Evolutionary conservation across 495 filamentous ascomycete genomes (phyloP).

Genomic region (Daldinia vernicosa): DNA sequence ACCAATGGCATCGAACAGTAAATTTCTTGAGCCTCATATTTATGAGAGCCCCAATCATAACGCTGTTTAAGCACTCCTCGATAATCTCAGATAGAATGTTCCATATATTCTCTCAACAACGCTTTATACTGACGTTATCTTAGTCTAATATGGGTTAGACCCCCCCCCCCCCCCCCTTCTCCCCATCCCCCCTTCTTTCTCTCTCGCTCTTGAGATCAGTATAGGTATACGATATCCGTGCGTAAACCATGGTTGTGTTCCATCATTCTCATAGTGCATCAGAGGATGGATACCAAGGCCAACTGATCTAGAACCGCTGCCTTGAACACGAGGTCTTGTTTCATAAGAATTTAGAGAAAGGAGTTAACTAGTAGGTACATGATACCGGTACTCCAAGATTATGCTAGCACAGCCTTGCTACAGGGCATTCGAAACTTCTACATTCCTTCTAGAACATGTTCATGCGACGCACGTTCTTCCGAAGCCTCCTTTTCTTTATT

Average conservation of each 20-base stretch:
- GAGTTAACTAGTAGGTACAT: neutral
- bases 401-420: constrained; percentile 13
- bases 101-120: too few species aligned
- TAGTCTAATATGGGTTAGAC: neutral
- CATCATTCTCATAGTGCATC: neutral
- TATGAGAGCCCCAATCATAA: neutral
- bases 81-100: neutral
- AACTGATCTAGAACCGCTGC: neutral
- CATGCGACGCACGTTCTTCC: constrained; percentile 7
- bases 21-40: neutral
- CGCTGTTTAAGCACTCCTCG: neutral
- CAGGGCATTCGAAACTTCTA: constrained; percentile 13
- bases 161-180: too few species aligned
- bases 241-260: neutral
- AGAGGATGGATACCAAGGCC: neutral
- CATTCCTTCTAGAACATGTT: constrained; percentile 29
- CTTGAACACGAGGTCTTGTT: constrained; percentile 19
- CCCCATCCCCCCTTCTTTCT: too few species aligned
- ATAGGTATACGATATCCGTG: neutral
- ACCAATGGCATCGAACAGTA: neutral
- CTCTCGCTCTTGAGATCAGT: neutral
- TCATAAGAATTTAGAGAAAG: constrained; percentile 19
- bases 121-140: neutral
- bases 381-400: neutral
- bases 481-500: constrained; percentile 8